Percentiles rank a stretch among this genome's conserved stretches.
Conservation (phyloP, 2,329 filamentous ascomycete genomes). For the Pestalotiopsis sp. region DNA sequence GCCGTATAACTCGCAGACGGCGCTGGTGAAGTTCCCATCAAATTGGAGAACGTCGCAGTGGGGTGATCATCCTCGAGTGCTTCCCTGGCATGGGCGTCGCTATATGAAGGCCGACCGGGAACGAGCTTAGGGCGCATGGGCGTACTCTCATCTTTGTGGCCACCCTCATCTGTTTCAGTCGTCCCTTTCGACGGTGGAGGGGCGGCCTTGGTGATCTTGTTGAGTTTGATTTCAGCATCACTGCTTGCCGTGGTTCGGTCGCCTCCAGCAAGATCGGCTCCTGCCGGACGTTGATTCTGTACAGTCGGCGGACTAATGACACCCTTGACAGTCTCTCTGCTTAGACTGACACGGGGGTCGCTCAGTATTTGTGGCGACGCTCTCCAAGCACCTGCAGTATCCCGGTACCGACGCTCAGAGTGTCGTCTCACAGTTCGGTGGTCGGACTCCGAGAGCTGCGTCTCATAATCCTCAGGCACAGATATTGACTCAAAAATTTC, state of each 20-base stretch:
- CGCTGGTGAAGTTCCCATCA: slow-evolving; percentile 25
- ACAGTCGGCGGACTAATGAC: slow-evolving; percentile 29
- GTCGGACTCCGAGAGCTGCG: slow-evolving; percentile 27
- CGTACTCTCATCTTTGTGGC: not conserved
- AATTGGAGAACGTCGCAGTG: slow-evolving; percentile 31
- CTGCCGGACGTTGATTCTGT: slow-evolving; percentile 15
- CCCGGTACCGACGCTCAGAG: slow-evolving; percentile 42
- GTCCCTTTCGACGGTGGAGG: slow-evolving; percentile 33
- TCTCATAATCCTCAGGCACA: slow-evolving; percentile 32
- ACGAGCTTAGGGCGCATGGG: slow-evolving; percentile 30
- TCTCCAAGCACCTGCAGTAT: slow-evolving; percentile 48
- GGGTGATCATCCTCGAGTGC: slow-evolving; percentile 27
- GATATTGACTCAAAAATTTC: slow-evolving; percentile 34
- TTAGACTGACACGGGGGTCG: slow-evolving; percentile 44
- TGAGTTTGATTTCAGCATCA: slow-evolving; percentile 45
- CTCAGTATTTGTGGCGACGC: slow-evolving; percentile 36
- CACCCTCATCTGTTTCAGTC: slow-evolving; percentile 13
- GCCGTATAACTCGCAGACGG: slow-evolving; percentile 36
- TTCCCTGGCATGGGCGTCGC: slow-evolving; percentile 30
- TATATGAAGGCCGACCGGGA: slow-evolving; percentile 36
- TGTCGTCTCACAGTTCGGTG: slow-evolving; percentile 45
- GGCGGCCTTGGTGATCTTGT: slow-evolving; percentile 41
- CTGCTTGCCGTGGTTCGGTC: slow-evolving; percentile 35
- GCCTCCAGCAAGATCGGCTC: slow-evolving; percentile 28
- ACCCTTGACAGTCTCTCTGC: slow-evolving; percentile 40